phyloP scores from a whole-genome alignment of 345 rosid species.

The Salix udensis region DNA sequence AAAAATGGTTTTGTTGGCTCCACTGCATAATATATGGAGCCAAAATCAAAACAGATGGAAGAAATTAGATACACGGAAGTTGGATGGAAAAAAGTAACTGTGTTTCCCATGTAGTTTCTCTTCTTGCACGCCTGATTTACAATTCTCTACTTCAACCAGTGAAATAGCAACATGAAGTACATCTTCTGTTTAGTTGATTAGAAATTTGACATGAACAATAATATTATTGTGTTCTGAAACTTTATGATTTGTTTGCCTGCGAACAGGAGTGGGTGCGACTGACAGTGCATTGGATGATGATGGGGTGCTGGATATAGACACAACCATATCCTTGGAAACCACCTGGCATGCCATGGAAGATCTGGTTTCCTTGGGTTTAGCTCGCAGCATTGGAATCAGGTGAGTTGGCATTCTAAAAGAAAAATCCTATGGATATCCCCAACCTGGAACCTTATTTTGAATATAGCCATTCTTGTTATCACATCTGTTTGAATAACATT shows the following conservation, averaged over 20 bases:
- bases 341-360: slow-evolving; percentile 95
- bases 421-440: neutral
- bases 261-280: slow-evolving; percentile 67
- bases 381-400: slow-evolving; percentile 87
- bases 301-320: slow-evolving; percentile 78
- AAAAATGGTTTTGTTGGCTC: neutral
- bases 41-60: neutral
- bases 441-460: neutral
- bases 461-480: neutral
- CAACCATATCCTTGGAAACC: slow-evolving; percentile 67
- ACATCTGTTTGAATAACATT: neutral
- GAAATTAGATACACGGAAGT: neutral
- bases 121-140: neutral
- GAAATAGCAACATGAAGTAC: neutral
- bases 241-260: slow-evolving; percentile 4
- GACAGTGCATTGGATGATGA: slow-evolving; percentile 69
- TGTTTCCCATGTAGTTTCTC: neutral
- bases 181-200: neutral
- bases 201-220: neutral
- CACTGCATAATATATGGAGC: neutral
- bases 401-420: neutral
- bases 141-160: neutral
- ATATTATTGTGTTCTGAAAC: neutral
- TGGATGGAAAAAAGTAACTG: neutral
- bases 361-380: slow-evolving; percentile 76